These are phyloP conservation scores for Oropetium thomaeum DNA, from an alignment of 176 grass and related monocot species.

Conservation along the genomic window DNA sequence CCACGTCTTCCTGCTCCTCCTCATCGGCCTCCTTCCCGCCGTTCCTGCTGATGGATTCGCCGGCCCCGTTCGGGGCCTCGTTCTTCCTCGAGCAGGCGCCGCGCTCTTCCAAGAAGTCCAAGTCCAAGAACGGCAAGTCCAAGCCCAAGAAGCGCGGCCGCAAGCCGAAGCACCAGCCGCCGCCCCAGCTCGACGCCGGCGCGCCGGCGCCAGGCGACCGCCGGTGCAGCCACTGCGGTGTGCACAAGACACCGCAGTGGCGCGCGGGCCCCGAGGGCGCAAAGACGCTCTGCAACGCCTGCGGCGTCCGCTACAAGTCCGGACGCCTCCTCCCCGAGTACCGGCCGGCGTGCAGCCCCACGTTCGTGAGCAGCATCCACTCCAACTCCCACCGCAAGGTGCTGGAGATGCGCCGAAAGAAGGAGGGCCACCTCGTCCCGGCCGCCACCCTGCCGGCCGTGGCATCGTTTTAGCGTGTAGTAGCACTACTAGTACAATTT, in stretches of 20 bases:
- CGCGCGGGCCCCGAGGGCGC: constrained; percentile 83
- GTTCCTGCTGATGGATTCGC: constrained; percentile 31
- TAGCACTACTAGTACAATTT: no score
- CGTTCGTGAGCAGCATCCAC: constrained; percentile 67
- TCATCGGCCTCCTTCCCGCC: constrained; percentile 56
- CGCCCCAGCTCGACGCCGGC: neutral
- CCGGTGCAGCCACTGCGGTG: constrained; percentile 91
- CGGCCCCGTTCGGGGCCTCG: neutral
- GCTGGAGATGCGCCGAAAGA: constrained; percentile 89
- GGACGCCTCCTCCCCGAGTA: constrained; percentile 91
- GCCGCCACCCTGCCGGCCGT: constrained; percentile 37
- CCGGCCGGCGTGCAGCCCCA: constrained; percentile 86
- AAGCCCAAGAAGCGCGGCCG: constrained; percentile 83
- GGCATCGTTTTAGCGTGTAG: constrained; percentile 59
- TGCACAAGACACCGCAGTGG: constrained; percentile 92
- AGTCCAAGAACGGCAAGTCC: constrained; percentile 42
- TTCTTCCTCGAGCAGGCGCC: neutral
- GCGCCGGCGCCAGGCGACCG: constrained; percentile 38
- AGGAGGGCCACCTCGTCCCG: constrained; percentile 27
- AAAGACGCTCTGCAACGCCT: constrained; percentile 94
- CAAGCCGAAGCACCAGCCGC: constrained; percentile 62
- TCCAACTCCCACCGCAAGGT: constrained; percentile 95
- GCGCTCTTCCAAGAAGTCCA: constrained; percentile 29
- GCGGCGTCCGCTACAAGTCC: constrained; percentile 86
- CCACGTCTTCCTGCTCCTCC: constrained; percentile 53